phyloP scores from a whole-genome alignment of 2,329 filamentous ascomycete genomes.

The Coniochaeta ligniaria region DNA sequence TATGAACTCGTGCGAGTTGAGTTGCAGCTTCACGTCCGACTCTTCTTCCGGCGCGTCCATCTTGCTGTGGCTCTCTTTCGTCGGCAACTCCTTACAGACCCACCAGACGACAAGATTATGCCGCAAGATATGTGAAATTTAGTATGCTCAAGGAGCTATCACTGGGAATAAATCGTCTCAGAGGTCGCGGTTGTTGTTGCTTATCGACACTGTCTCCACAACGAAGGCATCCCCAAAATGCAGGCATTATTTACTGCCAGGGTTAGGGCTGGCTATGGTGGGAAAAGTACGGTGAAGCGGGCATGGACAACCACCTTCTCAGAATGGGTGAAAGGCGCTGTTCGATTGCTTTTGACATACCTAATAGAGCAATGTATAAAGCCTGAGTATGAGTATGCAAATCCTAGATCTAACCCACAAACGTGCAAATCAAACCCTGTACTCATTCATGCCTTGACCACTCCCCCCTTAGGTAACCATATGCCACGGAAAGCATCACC shows the following conservation, averaged over 20 bases:
- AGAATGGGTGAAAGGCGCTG: no score
- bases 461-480: no score
- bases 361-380: no score
- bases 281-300: no score
- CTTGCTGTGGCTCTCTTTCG: background rate
- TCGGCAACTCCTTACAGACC: background rate
- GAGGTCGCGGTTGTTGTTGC: background rate
- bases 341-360: no score
- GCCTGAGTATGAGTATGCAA: no score
- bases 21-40: slow-evolving; percentile 54
- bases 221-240: background rate
- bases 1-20: slow-evolving; percentile 51
- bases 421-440: no score
- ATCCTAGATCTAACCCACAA: no score
- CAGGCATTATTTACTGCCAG: no score
- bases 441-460: no score
- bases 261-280: background rate
- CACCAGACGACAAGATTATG: background rate
- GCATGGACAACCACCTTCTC: no score
- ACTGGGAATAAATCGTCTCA: background rate
- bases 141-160: background rate
- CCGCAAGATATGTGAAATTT: background rate
- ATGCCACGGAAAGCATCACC: no score
- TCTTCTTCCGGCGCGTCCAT: slow-evolving; percentile 59
- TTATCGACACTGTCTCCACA: background rate